Evolutionary conservation across 2,329 filamentous ascomycete species (phyloP), one percentile per base, ranked within the genome.

Genomic region (Grosmannia penicillata): DNA sequence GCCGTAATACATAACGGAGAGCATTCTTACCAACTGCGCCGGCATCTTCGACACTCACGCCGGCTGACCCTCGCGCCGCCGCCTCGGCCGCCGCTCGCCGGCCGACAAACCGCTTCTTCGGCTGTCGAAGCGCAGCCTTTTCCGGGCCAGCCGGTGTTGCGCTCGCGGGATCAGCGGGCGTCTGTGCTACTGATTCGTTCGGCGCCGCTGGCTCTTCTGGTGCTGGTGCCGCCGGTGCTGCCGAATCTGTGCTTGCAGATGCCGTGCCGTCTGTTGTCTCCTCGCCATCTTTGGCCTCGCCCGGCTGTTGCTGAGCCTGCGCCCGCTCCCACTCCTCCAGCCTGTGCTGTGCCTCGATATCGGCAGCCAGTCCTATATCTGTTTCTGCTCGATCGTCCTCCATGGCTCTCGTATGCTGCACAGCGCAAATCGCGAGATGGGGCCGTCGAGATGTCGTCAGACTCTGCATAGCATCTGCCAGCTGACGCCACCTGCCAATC

Each of bases 61-160:
- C 31, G 25, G 25, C 26, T 25, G 14, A 7, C 8, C 9, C 9
- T 3, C 11, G 27, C 3, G 41, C 38, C 29, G 70, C 63, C 48
- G 72, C 68, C 51, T 78, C 72, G 44, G 75, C 68, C 8, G 82
- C 83, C 18, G 82, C 73, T 50, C 79, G 75, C 48, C 85, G 71
- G 23, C 91, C 91, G 15, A 98, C 80, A 49, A 98, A 98, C 41
- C 89, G 75, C 59, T 89, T 87, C 65, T 83, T 93, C 18, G 91
- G 91, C 51, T 89, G 81, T 53, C 70, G 83, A 17, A 65, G 48
- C 7, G 58, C 58, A 17, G 39, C 41, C 39, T 38, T 41, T 19
- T 37, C 41, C 11, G 38, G 8, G n/a, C 13, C 18, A 5, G 29
- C 18, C 14, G 18, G 4, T 4, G 35, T n/a, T 13, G 23, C 10